Base-by-base conservation (phyloP, 176 grass and related monocot species). In the Areca catechu region DNA sequence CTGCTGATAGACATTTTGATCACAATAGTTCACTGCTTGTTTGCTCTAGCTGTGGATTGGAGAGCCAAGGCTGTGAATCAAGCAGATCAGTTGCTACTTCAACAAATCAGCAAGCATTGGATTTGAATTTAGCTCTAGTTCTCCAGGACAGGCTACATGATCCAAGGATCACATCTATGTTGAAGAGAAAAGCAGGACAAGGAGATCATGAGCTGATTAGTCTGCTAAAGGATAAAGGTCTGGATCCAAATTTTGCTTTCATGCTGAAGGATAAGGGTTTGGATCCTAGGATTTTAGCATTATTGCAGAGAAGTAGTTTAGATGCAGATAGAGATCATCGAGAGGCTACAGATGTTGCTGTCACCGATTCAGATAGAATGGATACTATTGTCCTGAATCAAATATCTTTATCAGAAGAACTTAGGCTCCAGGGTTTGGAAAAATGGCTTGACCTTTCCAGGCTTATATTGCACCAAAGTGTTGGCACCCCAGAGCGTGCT, bases 211-310 rank as follows among this genome's bases (percentile, higher is more conserved):
- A 98, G 67, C 70, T 98, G 61, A 77, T 85, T 72, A 92, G 85
- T 77, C 84, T 98, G 77, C 84, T 98, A 66, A 76, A 87, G 29
- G 93, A 98, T 79, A 98, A 98, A 79, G 87, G 93, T 19, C 62
- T 98, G 24, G 93, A 98, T 82, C 93, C 93, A 72, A 98, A 98
- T 85, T 98, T 98, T 77, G 80, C 93, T 17, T 92, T 88, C 67
- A 98, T 98, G 93, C 62, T 98, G 65, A 92, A 98, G 84, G 93
- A 98, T 51, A 98, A 88, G 65, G 76, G 89, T 61, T 74, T 98
- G 74, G 93, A 98, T 79, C 93, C 93, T 56, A 80, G 83, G 24
- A 88, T 98, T 80, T 77, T 98, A 60, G 70, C 93, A 49, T 79
- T 98, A 60, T 65, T 98, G 58, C 93, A 98, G 76, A 85, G 93